Percentiles rank a stretch among this genome's conserved stretches.
phyloP scores from a whole-genome alignment of 2,329 filamentous ascomycete species.

The Fusarium agapanthi region DNA sequence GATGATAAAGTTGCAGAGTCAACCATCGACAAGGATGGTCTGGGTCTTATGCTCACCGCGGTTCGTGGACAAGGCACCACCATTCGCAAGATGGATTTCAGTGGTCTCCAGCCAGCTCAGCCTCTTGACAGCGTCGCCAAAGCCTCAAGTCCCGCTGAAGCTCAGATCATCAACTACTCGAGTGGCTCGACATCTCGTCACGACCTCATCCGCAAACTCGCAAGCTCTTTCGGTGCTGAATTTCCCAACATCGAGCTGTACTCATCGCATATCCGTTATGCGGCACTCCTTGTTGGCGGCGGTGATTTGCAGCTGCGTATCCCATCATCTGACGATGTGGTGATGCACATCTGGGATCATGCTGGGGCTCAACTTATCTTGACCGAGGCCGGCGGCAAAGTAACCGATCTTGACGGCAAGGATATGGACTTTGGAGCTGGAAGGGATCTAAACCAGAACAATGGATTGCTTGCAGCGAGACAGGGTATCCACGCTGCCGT shows the following conservation, averaged over 20 bases:
- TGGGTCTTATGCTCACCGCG: slow-evolving; percentile 50
- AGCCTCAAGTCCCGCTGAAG: slow-evolving; percentile 24
- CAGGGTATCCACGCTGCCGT: slow-evolving; percentile 52
- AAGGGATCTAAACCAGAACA: slow-evolving; percentile 45
- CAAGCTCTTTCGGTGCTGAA: slow-evolving; percentile 42
- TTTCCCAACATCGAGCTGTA: slow-evolving; percentile 52
- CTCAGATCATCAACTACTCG: slow-evolving; percentile 49
- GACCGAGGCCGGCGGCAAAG: slow-evolving; percentile 61
- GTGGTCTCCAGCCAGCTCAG: slow-evolving; percentile 26
- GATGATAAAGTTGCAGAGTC: slow-evolving; percentile 49
- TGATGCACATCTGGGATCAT: slow-evolving; percentile 60
- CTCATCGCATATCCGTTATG: slow-evolving; percentile 53
- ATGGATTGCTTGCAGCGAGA: slow-evolving; percentile 56
- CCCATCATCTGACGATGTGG: slow-evolving; percentile 28
- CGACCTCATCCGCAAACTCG: slow-evolving; percentile 45
- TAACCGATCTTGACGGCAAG: slow-evolving; percentile 58
- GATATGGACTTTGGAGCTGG: slow-evolving; percentile 50
- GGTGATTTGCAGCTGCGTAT: slow-evolving; percentile 49
- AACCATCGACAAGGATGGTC: slow-evolving; percentile 44
- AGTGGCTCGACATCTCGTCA: slow-evolving; percentile 44
- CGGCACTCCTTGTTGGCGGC: slow-evolving; percentile 49
- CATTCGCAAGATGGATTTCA: slow-evolving; percentile 39
- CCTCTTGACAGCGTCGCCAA: slow-evolving; percentile 35
- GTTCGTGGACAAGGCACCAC: slow-evolving; percentile 45
- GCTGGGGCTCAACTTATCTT: slow-evolving; percentile 66